These are phyloP conservation scores for Yarrowia galli DNA, from an alignment of 1,139 yeast species.

Conservation along the genomic window DNA sequence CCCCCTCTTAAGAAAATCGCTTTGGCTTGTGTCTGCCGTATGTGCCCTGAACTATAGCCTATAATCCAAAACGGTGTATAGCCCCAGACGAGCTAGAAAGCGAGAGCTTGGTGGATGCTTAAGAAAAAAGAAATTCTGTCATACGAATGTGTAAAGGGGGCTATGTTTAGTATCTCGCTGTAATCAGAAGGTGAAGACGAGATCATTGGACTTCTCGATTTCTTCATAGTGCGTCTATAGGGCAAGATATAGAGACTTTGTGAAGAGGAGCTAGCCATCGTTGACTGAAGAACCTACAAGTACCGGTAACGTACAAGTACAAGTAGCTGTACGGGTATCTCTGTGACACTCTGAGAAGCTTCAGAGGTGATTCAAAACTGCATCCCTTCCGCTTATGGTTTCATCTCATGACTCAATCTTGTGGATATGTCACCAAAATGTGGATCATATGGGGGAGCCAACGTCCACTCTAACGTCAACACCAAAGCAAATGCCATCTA, in stretches of 20 bases:
- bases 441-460: background rate
- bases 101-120: background rate
- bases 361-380: too few species aligned
- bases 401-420: background rate
- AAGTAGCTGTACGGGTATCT: too few species aligned
- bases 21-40: too few species aligned
- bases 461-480: too few species aligned
- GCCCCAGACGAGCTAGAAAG: background rate
- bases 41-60: background rate
- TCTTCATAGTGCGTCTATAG: too few species aligned
- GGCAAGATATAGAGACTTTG: background rate
- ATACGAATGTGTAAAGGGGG: too few species aligned
- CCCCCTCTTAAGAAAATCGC: too few species aligned
- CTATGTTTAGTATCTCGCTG: background rate
- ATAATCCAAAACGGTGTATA: constrained; percentile 5
- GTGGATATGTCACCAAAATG: background rate
- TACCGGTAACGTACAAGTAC: too few species aligned
- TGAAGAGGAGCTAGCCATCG: too few species aligned
- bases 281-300: too few species aligned
- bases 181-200: background rate
- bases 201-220: background rate
- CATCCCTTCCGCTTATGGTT: background rate
- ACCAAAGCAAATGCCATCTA: too few species aligned
- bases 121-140: background rate
- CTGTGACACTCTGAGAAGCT: background rate